These are phyloP conservation scores for Acacia pycnantha DNA, from an alignment of 331 rosid genomes.

Conservation along the genomic window DNA sequence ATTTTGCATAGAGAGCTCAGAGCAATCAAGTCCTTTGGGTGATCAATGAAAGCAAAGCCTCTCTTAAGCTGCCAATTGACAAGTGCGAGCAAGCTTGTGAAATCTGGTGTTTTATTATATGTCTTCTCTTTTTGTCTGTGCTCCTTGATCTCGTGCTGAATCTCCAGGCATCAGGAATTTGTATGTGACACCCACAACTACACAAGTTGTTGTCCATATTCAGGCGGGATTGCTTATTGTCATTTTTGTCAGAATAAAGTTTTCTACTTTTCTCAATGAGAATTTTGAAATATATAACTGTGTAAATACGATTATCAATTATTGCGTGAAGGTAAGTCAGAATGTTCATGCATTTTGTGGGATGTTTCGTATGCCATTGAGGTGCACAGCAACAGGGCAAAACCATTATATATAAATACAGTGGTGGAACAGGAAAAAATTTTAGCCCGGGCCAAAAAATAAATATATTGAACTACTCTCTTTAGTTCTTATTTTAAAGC, in stretches of 20 bases:
- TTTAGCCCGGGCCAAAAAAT: no score
- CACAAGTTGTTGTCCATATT: not conserved
- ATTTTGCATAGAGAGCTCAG: not conserved
- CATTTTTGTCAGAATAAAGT: not conserved
- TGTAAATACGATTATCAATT: constrained; percentile 8
- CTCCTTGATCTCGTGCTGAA: not conserved
- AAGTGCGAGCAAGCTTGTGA: constrained; percentile 25
- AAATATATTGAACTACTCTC: no score
- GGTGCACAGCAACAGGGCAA: not conserved
- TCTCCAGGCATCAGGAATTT: constrained; percentile 4
- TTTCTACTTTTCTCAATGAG: not conserved
- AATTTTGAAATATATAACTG: constrained; percentile 7
- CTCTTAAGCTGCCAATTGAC: constrained; percentile 12
- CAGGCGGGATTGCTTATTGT: constrained; percentile 8
- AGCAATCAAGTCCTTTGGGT: constrained; percentile 10
- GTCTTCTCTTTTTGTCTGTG: not conserved
- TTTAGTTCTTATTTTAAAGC: no score
- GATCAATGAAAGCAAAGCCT: constrained; percentile 31
- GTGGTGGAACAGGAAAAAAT: no score
- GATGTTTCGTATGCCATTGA: not conserved
- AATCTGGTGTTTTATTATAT: not conserved
- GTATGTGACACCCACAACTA: not conserved
- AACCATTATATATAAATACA: not conserved
- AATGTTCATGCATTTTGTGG: not conserved
- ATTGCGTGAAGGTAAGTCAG: not conserved